Evolutionary conservation across 805 yeast genomes (phyloP).

Genomic region (Lipomyces spencermartinsiae): DNA sequence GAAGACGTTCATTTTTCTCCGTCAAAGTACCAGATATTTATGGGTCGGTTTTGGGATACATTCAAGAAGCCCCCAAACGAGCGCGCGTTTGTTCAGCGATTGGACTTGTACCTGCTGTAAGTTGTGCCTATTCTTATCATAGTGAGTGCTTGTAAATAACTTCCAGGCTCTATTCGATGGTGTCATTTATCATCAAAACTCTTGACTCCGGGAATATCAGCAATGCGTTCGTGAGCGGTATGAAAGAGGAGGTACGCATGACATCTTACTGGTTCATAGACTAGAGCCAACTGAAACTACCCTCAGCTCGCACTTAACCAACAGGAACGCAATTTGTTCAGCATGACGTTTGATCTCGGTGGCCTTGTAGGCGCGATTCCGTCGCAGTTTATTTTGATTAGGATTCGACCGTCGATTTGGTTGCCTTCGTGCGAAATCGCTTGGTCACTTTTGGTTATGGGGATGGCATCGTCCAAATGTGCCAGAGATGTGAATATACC

Average conservation of each 20-base stretch:
- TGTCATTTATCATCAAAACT: slow-evolving; percentile 50
- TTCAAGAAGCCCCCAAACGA: slow-evolving; percentile 16
- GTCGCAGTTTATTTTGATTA: slow-evolving; percentile 43
- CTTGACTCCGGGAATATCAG: slow-evolving; percentile 64
- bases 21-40: neutral
- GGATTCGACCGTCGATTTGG: slow-evolving; percentile 40
- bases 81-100: slow-evolving; percentile 15
- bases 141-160: neutral
- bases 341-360: slow-evolving; percentile 42
- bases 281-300: neutral
- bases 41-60: slow-evolving; percentile 22
- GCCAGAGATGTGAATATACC: slow-evolving; percentile 19
- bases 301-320: slow-evolving; percentile 35
- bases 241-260: slow-evolving; percentile 45
- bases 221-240: slow-evolving; percentile 54
- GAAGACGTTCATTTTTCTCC: neutral
- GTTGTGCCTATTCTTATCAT: neutral
- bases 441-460: slow-evolving; percentile 41
- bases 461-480: slow-evolving; percentile 40
- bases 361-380: slow-evolving; percentile 46
- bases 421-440: slow-evolving; percentile 43
- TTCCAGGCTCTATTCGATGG: slow-evolving; percentile 11
- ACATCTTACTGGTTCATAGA: neutral
- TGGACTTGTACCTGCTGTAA: slow-evolving; percentile 18
- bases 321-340: slow-evolving; percentile 40